These are phyloP conservation scores for Phlebiopsis gigantea DNA, from an alignment of 768 basidiomycete species.

Conservation along the genomic window DNA sequence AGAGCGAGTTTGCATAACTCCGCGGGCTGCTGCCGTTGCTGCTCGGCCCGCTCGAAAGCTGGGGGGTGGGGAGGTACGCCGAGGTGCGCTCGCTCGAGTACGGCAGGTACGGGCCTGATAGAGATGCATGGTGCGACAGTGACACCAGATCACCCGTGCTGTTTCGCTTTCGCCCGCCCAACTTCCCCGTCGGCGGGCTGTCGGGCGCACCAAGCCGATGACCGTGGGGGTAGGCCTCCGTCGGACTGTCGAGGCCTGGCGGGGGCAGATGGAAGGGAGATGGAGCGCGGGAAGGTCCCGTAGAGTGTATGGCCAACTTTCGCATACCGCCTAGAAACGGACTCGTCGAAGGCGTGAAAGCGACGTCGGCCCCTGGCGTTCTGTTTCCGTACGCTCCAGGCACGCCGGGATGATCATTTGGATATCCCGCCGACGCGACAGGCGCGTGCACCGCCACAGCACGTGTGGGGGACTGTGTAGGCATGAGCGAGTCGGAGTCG, in stretches of 20 bases:
- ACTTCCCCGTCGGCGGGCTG: constrained; percentile 29
- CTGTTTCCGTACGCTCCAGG: constrained; percentile 15
- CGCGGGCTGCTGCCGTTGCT: constrained; percentile 62
- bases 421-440: constrained; percentile 13
- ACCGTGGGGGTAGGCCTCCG: constrained; percentile 19
- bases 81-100: constrained; percentile 22
- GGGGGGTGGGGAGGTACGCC: constrained; percentile 44
- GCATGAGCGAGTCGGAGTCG: constrained; percentile 46
- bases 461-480: constrained; percentile 26
- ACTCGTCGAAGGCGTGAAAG: constrained; percentile 66
- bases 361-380: constrained; percentile 27
- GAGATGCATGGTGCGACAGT: constrained; percentile 22
- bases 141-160: constrained; percentile 26
- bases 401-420: constrained; percentile 1
- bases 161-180: constrained; percentile 21
- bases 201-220: constrained; percentile 27
- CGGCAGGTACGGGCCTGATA: constrained; percentile 28
- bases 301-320: constrained; percentile 69
- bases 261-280: constrained; percentile 61
- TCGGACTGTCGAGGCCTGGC: constrained; percentile 35
- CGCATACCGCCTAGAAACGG: constrained; percentile 78
- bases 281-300: constrained; percentile 65
- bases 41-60: constrained; percentile 60
- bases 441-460: constrained; percentile 25
- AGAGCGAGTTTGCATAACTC: constrained; percentile 38